A percentile compares a stretch with the other conserved stretches of the same genome.
Conservation (phyloP, 139 green algal genomes). For the Chlorella sorokiniana region DNA sequence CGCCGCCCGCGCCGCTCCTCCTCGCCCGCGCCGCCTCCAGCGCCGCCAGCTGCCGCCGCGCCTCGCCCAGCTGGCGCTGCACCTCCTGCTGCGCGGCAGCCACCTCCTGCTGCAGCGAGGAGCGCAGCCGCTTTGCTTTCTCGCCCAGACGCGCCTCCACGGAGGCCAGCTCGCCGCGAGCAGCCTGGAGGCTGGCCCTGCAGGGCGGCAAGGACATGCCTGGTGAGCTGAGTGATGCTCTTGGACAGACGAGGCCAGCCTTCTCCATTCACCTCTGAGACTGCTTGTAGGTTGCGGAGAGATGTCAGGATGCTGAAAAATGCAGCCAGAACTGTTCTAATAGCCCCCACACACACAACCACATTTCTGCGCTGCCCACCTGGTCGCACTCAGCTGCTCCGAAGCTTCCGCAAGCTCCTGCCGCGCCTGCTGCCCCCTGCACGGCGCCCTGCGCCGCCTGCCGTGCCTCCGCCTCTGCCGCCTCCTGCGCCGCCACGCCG, state of each 20-base stretch:
- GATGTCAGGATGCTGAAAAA: too few species aligned
- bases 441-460: background rate
- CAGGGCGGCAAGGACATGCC: background rate
- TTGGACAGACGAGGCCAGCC: too few species aligned
- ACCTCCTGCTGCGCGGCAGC: slow-evolving; percentile 7
- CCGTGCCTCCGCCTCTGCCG: background rate
- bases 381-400: background rate
- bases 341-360: too few species aligned
- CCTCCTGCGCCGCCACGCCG: background rate
- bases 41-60: slow-evolving; percentile 6
- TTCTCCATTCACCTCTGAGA: too few species aligned
- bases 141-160: background rate
- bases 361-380: background rate
- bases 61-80: slow-evolving; percentile 17
- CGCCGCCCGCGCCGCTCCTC: background rate
- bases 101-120: slow-evolving; percentile 25
- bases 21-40: background rate
- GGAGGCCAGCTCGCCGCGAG: background rate
- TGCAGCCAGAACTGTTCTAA: too few species aligned
- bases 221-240: too few species aligned
- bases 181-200: background rate
- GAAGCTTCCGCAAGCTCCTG: background rate
- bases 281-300: too few species aligned
- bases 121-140: background rate
- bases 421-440: background rate